Evolutionary conservation across 2,329 filamentous ascomycete species (phyloP).

Genomic region (Calonectria pteridis): DNA sequence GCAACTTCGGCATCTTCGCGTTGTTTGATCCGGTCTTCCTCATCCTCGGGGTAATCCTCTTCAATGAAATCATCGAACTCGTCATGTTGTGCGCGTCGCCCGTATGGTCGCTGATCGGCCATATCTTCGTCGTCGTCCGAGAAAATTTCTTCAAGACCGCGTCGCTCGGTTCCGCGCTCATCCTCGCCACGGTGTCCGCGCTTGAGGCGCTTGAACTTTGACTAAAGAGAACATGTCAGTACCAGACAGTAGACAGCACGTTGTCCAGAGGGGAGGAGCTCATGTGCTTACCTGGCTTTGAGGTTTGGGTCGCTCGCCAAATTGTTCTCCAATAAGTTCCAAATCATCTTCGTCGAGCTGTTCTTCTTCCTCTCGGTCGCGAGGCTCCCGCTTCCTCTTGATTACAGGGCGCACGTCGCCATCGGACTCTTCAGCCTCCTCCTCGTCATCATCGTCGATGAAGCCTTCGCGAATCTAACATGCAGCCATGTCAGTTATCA

Average conservation of each 20-base stretch:
- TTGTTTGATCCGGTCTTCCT: constrained; percentile 80
- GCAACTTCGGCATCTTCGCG: constrained; percentile 91
- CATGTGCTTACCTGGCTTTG: constrained; percentile 75
- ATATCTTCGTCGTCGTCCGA: constrained; percentile 91
- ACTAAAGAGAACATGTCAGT: constrained; percentile 61
- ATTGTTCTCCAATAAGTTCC: constrained; percentile 90
- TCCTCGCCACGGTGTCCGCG: constrained; percentile 85
- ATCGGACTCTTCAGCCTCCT: constrained; percentile 73
- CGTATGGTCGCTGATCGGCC: constrained; percentile 65
- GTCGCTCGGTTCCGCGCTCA: constrained; percentile 72
- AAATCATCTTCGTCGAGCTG: constrained; percentile 96
- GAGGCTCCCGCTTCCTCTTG: constrained; percentile 81
- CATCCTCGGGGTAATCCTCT: constrained; percentile 91
- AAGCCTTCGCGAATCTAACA: constrained; percentile 89
- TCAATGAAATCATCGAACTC: constrained; percentile 98
- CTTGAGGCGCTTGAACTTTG: constrained; percentile 97
- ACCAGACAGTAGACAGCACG: not conserved
- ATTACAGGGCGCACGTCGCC: constrained; percentile 65
- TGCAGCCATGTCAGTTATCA: constrained; percentile 29
- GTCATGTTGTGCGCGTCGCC: constrained; percentile 73
- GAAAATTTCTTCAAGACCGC: constrained; percentile 92
- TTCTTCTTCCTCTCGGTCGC: constrained; percentile 86
- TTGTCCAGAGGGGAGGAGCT: not conserved
- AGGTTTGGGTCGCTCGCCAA: constrained; percentile 72
- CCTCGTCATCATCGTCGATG: constrained; percentile 91